A percentile compares a stretch with the other conserved stretches of the same genome.
Evolutionary conservation across 768 basidiomycete species (phyloP).

Genomic region (Amanita pseudoporphyria): DNA sequence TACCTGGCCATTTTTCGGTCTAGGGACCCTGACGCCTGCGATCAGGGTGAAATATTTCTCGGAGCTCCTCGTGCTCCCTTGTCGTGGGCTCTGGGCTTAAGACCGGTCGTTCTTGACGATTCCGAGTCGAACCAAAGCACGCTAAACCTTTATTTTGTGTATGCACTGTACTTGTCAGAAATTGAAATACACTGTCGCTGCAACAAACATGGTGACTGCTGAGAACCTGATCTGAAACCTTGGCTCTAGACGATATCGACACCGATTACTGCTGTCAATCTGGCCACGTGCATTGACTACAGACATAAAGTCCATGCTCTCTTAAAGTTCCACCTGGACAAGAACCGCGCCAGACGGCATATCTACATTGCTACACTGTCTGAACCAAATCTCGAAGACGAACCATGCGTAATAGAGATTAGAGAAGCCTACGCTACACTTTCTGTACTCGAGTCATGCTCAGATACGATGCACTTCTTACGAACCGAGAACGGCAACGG

Average conservation of each 20-base stretch:
- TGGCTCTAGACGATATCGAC: neutral
- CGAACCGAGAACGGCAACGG: conserved; percentile 4
- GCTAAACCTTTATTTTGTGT: conserved; percentile 1
- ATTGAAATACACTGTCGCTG: neutral
- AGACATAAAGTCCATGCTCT: conserved; percentile 57
- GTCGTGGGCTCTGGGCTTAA: conserved; percentile 13
- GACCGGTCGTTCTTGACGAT: neutral
- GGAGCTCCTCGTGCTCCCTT: conserved; percentile 8
- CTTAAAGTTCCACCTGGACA: conserved; percentile 52
- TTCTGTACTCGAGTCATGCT: conserved; percentile 36
- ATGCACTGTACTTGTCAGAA: too few relatives aligned
- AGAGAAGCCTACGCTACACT: conserved; percentile 63
- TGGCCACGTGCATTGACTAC: conserved; percentile 34
- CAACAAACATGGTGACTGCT: neutral
- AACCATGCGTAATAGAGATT: conserved; percentile 29
- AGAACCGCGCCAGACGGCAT: conserved; percentile 11
- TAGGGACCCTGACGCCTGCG: too few relatives aligned
- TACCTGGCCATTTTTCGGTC: too few relatives aligned
- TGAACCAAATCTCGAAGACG: neutral
- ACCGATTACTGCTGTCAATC: conserved; percentile 51
- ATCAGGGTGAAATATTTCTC: too few relatives aligned
- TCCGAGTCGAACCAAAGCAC: conserved; percentile 12
- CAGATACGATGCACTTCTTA: conserved; percentile 35
- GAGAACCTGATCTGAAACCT: neutral
- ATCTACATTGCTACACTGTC: neutral